phyloP scores from a whole-genome alignment of 306 rosid species.

The Malus orientalis region DNA sequence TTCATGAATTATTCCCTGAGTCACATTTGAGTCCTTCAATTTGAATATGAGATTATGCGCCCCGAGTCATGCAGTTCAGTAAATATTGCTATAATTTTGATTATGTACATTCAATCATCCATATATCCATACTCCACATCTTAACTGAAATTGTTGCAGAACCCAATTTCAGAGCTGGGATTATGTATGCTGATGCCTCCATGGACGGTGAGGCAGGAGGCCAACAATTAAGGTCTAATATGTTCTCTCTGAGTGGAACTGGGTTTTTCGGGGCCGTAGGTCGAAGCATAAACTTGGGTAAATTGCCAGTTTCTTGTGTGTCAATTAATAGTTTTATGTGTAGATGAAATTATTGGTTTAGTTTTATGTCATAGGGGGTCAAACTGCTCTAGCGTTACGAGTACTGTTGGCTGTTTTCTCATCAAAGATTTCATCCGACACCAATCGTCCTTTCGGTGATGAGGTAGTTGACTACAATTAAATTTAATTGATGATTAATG shows the following conservation, averaged over 20 bases:
- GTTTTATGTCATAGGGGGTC: conserved; percentile 53
- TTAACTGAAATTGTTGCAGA: conserved; percentile 58
- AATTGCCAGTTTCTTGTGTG: not conserved
- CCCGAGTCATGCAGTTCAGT: no score
- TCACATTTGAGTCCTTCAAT: no score
- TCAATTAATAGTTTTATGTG: no score
- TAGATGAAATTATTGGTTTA: not conserved
- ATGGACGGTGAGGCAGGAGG: conserved; percentile 35
- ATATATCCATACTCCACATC: not conserved
- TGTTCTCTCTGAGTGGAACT: conserved; percentile 79
- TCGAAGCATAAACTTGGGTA: conserved; percentile 89
- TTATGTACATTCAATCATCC: not conserved
- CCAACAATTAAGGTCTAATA: conserved; percentile 52
- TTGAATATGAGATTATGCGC: no score
- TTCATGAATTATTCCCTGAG: no score
- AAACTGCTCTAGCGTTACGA: conserved; percentile 81
- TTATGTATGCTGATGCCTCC: conserved; percentile 49
- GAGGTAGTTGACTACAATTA: conserved; percentile 45
- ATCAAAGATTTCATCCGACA: conserved; percentile 70
- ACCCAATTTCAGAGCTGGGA: conserved; percentile 88
- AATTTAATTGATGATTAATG: not conserved
- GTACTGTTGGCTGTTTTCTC: conserved; percentile 79
- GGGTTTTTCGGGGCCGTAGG: conserved; percentile 83
- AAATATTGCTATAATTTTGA: no score
- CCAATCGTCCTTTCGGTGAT: conserved; percentile 76